Evolutionary conservation across 2,329 filamentous ascomycete species (phyloP), one percentile per base, ranked within the genome.

Genomic region (Juglanconis sp.): DNA sequence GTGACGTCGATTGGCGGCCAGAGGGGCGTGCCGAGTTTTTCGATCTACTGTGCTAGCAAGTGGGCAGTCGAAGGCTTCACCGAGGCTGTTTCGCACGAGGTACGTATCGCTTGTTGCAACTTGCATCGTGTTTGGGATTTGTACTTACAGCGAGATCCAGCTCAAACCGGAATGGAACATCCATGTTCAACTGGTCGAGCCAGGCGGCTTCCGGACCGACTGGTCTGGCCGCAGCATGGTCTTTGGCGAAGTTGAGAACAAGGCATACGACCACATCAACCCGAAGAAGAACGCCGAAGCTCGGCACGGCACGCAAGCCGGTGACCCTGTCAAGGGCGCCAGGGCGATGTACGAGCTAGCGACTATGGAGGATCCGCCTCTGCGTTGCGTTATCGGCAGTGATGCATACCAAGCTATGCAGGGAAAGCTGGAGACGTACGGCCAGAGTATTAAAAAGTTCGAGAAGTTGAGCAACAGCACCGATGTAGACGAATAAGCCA

Each of bases 301-400:
- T 10, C 54, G 54, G 6, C 71, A 85, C 62, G 74, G 79, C 15
- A 77, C 79, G 0, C 83, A 87, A 71, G 77, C 73, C 0, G 85
- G 85, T 0, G 83, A 87, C 66, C 76, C 83, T 3, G 71, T 69
- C 17, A 86, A 86, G 73, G 85, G 80, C 0, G 72, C 74, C 7
- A 75, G 71, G 59, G 76, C 82, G 1, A 73, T 85, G 34, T 76
- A 87, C 5, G 84, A 88, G 64, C 73, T 84, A 13, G 36, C 54
- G 13, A 50, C 46, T 5, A 56, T 56, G 54, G 4, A 56, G 24
- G 46, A 56, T 30, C 47, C 54, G 24, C 54, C 54, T 17, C 31
- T 50, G 35, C 46, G 54, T 4, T 49, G 46, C 30, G 46, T 50
- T 46, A 50, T 56, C n/a, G 54, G 54, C 13, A 50, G 46, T 11